Evolutionary conservation across 495 filamentous ascomycete genomes (phyloP).

Genomic region (Schizothecium vesticola): DNA sequence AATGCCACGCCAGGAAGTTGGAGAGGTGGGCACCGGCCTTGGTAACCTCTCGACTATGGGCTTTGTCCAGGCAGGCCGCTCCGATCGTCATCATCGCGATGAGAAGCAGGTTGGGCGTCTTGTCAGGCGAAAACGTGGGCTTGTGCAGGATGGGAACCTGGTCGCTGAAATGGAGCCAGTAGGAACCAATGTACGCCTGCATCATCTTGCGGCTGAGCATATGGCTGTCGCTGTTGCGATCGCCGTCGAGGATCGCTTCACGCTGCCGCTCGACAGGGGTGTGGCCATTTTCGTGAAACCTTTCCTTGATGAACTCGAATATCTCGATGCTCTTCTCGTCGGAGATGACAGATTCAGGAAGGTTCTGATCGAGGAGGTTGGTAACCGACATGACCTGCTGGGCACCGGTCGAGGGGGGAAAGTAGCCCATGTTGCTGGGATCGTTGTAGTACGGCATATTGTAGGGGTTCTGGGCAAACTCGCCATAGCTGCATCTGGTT

Average conservation of each 20-base stretch:
- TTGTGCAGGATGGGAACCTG: conserved; percentile 93
- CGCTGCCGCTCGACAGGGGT: conserved; percentile 69
- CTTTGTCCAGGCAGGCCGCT: conserved; percentile 79
- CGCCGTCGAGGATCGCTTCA: conserved; percentile 71
- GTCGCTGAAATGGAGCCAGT: conserved; percentile 91
- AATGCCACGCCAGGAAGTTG: conserved; percentile 83
- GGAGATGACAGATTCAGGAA: conserved; percentile 73
- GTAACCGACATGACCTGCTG: conserved; percentile 86
- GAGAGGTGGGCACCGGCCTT: conserved; percentile 71
- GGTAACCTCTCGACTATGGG: conserved; percentile 66
- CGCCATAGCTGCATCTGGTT: conserved; percentile 41
- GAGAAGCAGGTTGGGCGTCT: conserved; percentile 77
- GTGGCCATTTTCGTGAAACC: conserved; percentile 77
- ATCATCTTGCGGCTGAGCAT: conserved; percentile 89
- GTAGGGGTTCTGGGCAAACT: conserved; percentile 44
- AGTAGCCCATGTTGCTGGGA: conserved; percentile 45
- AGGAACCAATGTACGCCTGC: conserved; percentile 89
- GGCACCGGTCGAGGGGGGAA: conserved; percentile 47
- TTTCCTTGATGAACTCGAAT: conserved; percentile 74
- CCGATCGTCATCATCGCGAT: conserved; percentile 93
- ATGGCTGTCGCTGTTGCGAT: conserved; percentile 64
- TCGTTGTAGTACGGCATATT: conserved; percentile 45
- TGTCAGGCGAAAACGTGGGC: conserved; percentile 85
- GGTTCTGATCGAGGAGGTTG: conserved; percentile 77
- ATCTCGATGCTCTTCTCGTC: conserved; percentile 82